Base-by-base conservation (phyloP, 768 basidiomycete genomes). In the Lactifluus subvellereus region DNA sequence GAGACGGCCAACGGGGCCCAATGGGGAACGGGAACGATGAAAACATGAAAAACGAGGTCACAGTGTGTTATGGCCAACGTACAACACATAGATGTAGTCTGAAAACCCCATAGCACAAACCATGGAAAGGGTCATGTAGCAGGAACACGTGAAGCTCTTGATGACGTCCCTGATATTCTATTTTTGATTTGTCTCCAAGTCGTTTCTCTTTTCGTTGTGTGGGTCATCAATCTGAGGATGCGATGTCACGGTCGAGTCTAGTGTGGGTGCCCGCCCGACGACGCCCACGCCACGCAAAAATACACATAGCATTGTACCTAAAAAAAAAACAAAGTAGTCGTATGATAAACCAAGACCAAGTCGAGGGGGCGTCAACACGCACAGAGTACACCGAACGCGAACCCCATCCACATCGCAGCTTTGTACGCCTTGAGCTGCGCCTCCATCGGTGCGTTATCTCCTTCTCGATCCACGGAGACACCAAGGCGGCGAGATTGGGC, bases 331-430 rank as follows among this genome's bases (percentile, higher is more conserved):
- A 9, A 3, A 11, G 27, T 38, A 32, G 49, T 33, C 13, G 4
- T 16, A 32, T 35, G 22, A 14, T 22, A n/a, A 59, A 40, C 40
- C 7, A 54, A 48, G 13, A n/a, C 9, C 1, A 32, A 11, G 33
- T 9, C 11, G 14, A 37, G 43, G 22, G 6, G 10, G 1, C n/a
- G 18, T 48, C 7, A 55, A 48, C 35, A 72, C 79, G 30, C 67
- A 85, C 87, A 84, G 35, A 84, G 67, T 35, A 84, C 71, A 6
- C 84, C 82, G 71, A 90, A 88, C 11, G 79, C 83, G 63, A 84
- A 84, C 8, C 74, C 72, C 0, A 80, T 78, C 87, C 88, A 91
- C 66, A 86, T 80, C 3, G 87, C 87, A 20, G 81, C 78, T 38
- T 76, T 74, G 71, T 88, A 91, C 37, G 82, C 82, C 18, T 67